Evolutionary conservation across 1,139 yeast genomes (phyloP), one percentile per base, ranked within the genome.

Genomic region (Dujonia santamariae): DNA sequence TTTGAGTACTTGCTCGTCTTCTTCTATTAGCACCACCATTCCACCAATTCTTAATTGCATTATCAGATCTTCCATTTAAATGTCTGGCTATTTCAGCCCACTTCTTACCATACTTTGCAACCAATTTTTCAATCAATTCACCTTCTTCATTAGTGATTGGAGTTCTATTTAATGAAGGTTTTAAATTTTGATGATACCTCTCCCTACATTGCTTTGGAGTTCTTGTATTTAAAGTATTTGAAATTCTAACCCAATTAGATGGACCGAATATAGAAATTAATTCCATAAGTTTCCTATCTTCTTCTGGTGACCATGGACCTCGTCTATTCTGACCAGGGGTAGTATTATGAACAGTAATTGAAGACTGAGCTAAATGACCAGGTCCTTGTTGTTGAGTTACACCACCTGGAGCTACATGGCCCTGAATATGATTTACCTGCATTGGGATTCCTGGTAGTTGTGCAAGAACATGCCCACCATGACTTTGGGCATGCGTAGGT

Each of bases 21-120:
- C 95, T 63, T 40, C 94, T 70, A 50, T 84, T 85, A 13, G 94
- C 90, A 9, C 95, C 94, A 6, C 95, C 95, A 52, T 88, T 88
- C 96, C 96, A 88, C 96, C 96, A 88, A 60, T 87, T 87, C 54
- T 88, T 88, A 47, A 88, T 86, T 19, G 96, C 92, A 56, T 88
- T 88, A 58, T 88, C 97, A 13, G 86, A 76, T 36, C 96, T 67
- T 2, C 96, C 96, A 45, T 85, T 82, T 42, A 88, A 62, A 56
- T 86, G 95, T 35, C 96, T 74, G 18, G 95, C 87, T 34, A 88
- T 88, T 53, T 86, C 96, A 1, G 96, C 96, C 97, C 97, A 88
- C 51, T 85, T 77, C 57, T 87, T 86, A 34, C 97, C 97, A 53
- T 85, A 77, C 46, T 78, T 76, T 8, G 73, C 76, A 29, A 88